These are phyloP conservation scores for Acanthamoeba castellanii DNA, from an alignment of 208 protist genomes.

Conservation along the genomic window DNA sequence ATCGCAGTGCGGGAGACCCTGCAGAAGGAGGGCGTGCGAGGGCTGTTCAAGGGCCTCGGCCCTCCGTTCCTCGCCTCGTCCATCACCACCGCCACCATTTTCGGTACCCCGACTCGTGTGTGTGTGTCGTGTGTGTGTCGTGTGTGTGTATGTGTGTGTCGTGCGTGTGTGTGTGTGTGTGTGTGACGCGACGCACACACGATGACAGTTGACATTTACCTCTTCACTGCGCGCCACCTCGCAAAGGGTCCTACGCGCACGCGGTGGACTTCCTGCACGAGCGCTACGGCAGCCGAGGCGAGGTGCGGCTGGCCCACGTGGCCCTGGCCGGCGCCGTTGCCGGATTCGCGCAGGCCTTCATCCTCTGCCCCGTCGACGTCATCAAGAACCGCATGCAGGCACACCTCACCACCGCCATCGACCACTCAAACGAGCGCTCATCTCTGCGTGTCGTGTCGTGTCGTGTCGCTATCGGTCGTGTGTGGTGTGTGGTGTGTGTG, in stretches of 20 bases:
- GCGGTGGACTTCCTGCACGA: constrained; percentile 41
- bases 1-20: not conserved
- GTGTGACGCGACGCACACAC: too few relatives aligned
- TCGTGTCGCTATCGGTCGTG: too few relatives aligned
- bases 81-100: constrained; percentile 53
- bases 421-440: too few relatives aligned
- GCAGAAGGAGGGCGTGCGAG: constrained; percentile 32
- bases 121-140: too few relatives aligned
- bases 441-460: too few relatives aligned
- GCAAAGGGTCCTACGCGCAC: not conserved
- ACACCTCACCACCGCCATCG: too few relatives aligned
- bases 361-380: constrained; percentile 22
- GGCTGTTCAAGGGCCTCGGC: constrained; percentile 39
- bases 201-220: too few relatives aligned
- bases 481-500: too few relatives aligned
- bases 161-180: too few relatives aligned
- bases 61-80: constrained; percentile 23
- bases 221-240: too few relatives aligned
- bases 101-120: not conserved
- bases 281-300: constrained; percentile 9
- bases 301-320: constrained; percentile 6
- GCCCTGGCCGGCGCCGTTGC: not conserved
- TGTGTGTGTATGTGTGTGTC: too few relatives aligned
- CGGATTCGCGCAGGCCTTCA: not conserved
- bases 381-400: constrained; percentile 41